Conservation (phyloP, 2,329 filamentous ascomycete genomes). For the Metarhizium rileyi region DNA sequence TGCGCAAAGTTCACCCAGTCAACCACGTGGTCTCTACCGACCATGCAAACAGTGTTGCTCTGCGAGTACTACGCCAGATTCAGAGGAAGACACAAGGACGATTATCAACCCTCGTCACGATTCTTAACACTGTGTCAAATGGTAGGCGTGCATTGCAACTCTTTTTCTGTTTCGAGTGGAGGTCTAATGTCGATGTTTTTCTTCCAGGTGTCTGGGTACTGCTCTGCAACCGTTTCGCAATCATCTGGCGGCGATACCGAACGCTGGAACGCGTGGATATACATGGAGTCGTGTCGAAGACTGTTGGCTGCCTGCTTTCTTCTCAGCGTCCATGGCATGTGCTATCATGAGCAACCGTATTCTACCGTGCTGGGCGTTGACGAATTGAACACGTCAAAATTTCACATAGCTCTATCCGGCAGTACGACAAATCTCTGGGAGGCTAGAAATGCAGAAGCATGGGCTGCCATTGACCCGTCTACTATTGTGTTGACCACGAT, state of each 20-base stretch:
- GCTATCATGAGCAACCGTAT: slow-evolving; percentile 42
- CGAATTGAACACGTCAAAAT: slow-evolving; percentile 22
- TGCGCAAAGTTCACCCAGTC: slow-evolving; percentile 27
- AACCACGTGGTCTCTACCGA: slow-evolving; percentile 32
- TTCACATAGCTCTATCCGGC: slow-evolving; percentile 37
- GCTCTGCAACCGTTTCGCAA: background rate
- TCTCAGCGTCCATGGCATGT: slow-evolving; percentile 44
- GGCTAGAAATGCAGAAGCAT: slow-evolving; percentile 33
- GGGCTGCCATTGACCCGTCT: slow-evolving; percentile 29
- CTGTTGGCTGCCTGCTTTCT: slow-evolving; percentile 48
- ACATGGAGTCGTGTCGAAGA: slow-evolving; percentile 41
- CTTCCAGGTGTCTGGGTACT: slow-evolving; percentile 3
- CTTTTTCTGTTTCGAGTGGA: background rate
- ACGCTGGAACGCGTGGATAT: slow-evolving; percentile 43
- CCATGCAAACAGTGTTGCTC: slow-evolving; percentile 44
- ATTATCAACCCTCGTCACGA: slow-evolving; percentile 35
- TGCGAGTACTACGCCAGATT: slow-evolving; percentile 48
- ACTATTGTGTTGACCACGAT: slow-evolving; percentile 17
- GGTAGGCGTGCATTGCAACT: slow-evolving; percentile 30
- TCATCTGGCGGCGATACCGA: slow-evolving; percentile 14
- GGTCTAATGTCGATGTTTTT: background rate
- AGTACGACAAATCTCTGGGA: slow-evolving; percentile 39
- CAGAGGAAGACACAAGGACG: slow-evolving; percentile 38
- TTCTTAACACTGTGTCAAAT: slow-evolving; percentile 43
- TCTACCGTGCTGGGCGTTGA: slow-evolving; percentile 25